A percentile compares a stretch with the other conserved stretches of the same genome.
These are phyloP conservation scores for Eucalyptus erythrocorys DNA, from an alignment of 345 rosid species.

Conservation along the genomic window DNA sequence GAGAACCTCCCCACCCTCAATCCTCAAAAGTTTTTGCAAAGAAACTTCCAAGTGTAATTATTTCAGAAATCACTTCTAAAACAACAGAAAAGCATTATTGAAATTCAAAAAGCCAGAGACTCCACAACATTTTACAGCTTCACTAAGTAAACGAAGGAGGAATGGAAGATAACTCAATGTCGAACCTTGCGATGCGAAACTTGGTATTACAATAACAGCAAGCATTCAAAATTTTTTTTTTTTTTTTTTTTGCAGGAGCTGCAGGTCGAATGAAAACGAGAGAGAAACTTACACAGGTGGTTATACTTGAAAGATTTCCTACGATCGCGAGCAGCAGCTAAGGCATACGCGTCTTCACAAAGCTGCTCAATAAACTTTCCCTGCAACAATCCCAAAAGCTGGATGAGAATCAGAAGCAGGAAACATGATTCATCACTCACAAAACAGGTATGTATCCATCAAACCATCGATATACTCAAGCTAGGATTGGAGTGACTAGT, in stretches of 20 bases:
- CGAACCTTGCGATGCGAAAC: neutral
- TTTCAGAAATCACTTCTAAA: neutral
- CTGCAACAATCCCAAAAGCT: slow-evolving; percentile 19
- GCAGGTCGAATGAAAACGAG: neutral
- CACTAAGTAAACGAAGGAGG: neutral
- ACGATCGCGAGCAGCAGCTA: slow-evolving; percentile 24
- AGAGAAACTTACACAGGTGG: slow-evolving; percentile 39
- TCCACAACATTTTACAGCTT: neutral
- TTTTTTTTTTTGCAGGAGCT: neutral
- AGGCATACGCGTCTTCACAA: slow-evolving; percentile 50
- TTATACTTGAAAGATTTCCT: slow-evolving; percentile 63
- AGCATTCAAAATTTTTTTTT: neutral
- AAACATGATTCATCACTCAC: neutral
- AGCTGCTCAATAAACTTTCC: slow-evolving; percentile 60
- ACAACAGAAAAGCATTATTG: neutral
- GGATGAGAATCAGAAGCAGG: neutral
- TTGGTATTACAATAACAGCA: neutral
- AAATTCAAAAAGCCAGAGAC: neutral
- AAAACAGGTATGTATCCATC: neutral
- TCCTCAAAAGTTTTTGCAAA: neutral
- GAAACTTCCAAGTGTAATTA: neutral
- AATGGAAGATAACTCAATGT: neutral
- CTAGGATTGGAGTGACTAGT: neutral
- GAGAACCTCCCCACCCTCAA: neutral
- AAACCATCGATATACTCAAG: neutral